Conservation (phyloP, 495 filamentous ascomycete species). For the Thozetella sp. region DNA sequence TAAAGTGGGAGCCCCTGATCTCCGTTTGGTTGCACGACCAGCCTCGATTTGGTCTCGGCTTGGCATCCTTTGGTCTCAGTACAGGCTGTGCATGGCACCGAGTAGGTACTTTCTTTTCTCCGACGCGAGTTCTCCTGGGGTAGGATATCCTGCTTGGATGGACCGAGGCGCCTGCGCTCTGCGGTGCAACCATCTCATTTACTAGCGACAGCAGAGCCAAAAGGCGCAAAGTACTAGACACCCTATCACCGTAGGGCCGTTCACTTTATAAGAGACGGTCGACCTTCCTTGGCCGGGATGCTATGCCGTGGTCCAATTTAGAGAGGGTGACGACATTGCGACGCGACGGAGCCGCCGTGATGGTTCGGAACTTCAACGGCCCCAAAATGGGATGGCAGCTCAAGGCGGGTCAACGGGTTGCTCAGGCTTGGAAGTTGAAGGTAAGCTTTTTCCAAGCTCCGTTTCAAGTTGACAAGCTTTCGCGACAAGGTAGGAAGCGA, state of each 20-base stretch:
- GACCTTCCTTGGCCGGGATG: not conserved
- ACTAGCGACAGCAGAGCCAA: not conserved
- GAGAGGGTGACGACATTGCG: not conserved
- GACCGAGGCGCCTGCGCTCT: no score
- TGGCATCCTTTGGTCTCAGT: not conserved
- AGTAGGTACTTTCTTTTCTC: not conserved
- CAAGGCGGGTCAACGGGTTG: not conserved
- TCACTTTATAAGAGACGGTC: not conserved
- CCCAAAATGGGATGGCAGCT: not conserved
- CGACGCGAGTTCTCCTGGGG: not conserved
- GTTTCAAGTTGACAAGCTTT: slow-evolving; percentile 27
- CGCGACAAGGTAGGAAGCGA: slow-evolving; percentile 7
- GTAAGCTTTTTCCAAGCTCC: slow-evolving; percentile 8
- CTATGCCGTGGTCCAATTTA: no score
- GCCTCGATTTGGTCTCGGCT: not conserved
- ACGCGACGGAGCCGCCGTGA: not conserved
- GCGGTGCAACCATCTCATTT: no score
- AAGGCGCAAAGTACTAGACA: not conserved
- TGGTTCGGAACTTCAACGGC: not conserved
- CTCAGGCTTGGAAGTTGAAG: slow-evolving; percentile 5
- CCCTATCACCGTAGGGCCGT: not conserved
- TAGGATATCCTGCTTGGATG: no score
- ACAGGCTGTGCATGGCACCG: not conserved
- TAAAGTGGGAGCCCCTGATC: not conserved
- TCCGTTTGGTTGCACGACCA: not conserved